A percentile compares a stretch with the other conserved stretches of the same genome.
phyloP scores from a whole-genome alignment of 768 basidiomycete genomes.

The Lactifluus piperatus region DNA sequence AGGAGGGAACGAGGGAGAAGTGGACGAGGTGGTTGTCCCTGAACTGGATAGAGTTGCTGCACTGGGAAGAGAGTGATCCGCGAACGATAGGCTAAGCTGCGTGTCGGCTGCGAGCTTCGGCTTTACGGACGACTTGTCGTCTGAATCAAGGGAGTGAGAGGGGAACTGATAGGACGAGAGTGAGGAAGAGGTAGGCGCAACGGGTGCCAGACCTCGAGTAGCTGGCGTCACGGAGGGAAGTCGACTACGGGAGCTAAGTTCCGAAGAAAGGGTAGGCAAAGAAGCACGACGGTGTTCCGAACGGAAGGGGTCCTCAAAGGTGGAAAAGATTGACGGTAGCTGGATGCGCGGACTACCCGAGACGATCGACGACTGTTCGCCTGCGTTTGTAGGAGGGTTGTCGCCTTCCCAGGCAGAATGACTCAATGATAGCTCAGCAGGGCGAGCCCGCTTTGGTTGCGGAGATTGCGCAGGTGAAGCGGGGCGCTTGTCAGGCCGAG shows the following conservation, averaged over 20 bases:
- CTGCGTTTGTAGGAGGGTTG: conserved; percentile 19
- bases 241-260: conserved; percentile 38
- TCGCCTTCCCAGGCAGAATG: conserved; percentile 23
- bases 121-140: conserved; percentile 33
- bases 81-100: conserved; percentile 38
- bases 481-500: conserved; percentile 52
- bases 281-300: conserved; percentile 53
- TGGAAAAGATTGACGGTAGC: conserved; percentile 65
- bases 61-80: conserved; percentile 42
- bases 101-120: conserved; percentile 45
- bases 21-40: conserved; percentile 19
- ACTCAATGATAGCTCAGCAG: conserved; percentile 23
- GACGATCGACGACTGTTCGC: conserved; percentile 33
- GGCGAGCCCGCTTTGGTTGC: conserved; percentile 42
- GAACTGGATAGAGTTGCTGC: conserved; percentile 30
- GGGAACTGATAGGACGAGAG: conserved; percentile 53
- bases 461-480: conserved; percentile 36
- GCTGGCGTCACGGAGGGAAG: conserved; percentile 46
- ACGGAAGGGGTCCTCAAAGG: conserved; percentile 52
- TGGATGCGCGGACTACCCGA: conserved; percentile 47
- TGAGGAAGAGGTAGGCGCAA: conserved; percentile 20
- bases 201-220: conserved; percentile 25
- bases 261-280: conserved; percentile 50
- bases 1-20: conserved; percentile 19
- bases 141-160: conserved; percentile 32